Conservation (phyloP, 768 basidiomycete genomes). For the Crepidotus variabilis region DNA sequence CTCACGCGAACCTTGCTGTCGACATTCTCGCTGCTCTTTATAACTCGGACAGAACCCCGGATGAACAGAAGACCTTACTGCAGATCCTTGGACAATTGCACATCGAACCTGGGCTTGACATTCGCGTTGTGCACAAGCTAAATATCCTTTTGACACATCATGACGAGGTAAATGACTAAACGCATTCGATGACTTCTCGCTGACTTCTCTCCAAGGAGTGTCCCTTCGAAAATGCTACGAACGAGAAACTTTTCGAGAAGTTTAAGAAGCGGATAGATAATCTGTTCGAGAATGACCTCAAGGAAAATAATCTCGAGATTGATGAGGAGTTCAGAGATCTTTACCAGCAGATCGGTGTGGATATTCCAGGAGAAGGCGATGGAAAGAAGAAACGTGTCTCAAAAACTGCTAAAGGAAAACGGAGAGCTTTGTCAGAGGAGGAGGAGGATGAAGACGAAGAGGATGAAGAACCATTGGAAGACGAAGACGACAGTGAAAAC, state of each 20-base stretch:
- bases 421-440: conserved; percentile 3
- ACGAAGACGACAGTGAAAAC: conserved; percentile 4
- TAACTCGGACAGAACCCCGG: conserved; percentile 46
- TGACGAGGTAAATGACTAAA: conserved; percentile 36
- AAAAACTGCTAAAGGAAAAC: conserved; percentile 12
- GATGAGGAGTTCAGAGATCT: conserved; percentile 41
- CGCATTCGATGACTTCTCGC: not conserved
- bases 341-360: conserved; percentile 40
- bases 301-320: conserved; percentile 32
- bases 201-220: conserved; percentile 40
- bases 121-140: conserved; percentile 40
- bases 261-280: conserved; percentile 46
- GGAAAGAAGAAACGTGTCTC: conserved; percentile 6
- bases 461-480: conserved; percentile 11
- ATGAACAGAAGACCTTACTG: conserved; percentile 59
- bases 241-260: conserved; percentile 51
- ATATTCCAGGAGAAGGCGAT: conserved; percentile 22
- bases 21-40: conserved; percentile 50
- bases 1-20: conserved; percentile 57
- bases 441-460: conserved; percentile 11
- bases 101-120: conserved; percentile 35
- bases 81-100: conserved; percentile 62
- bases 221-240: conserved; percentile 50
- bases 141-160: conserved; percentile 48
- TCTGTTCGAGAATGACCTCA: conserved; percentile 38